Conservation (phyloP, 2,329 filamentous ascomycete genomes). For the Pseudogymnoascus sp. region DNA sequence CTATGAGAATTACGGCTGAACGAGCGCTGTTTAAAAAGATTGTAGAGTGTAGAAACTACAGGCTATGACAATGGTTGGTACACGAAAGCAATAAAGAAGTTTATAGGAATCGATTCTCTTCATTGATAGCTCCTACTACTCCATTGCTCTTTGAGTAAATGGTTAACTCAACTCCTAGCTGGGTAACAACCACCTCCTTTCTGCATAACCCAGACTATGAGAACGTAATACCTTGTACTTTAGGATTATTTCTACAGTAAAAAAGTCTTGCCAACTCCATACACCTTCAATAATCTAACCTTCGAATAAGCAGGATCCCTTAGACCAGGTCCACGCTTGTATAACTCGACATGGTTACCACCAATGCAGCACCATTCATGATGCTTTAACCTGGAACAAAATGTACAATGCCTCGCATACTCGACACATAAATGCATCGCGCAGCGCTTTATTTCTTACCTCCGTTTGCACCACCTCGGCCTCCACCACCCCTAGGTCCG, state of each 20-base stretch:
- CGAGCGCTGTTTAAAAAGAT: not conserved
- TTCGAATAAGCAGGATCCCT: not conserved
- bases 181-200: not conserved
- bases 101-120: not conserved
- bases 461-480: not conserved
- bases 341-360: not conserved
- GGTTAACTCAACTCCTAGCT: not conserved
- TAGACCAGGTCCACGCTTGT: not conserved
- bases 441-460: not conserved
- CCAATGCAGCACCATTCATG: not conserved
- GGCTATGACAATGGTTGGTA: not conserved
- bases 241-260: not conserved
- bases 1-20: not conserved
- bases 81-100: not conserved
- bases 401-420: conserved; percentile 4
- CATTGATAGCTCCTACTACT: not conserved
- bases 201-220: not conserved
- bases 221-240: not conserved
- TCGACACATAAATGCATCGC: not conserved
- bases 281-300: not conserved
- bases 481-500: conserved; percentile 2
- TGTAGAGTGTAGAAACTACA: not conserved
- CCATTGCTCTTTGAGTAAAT: not conserved
- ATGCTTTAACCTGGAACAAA: not conserved
- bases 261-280: not conserved